A percentile compares a stretch with the other conserved stretches of the same genome.
phyloP scores from a whole-genome alignment of 2,329 filamentous ascomycete species.

The Beauveria medogensis region DNA sequence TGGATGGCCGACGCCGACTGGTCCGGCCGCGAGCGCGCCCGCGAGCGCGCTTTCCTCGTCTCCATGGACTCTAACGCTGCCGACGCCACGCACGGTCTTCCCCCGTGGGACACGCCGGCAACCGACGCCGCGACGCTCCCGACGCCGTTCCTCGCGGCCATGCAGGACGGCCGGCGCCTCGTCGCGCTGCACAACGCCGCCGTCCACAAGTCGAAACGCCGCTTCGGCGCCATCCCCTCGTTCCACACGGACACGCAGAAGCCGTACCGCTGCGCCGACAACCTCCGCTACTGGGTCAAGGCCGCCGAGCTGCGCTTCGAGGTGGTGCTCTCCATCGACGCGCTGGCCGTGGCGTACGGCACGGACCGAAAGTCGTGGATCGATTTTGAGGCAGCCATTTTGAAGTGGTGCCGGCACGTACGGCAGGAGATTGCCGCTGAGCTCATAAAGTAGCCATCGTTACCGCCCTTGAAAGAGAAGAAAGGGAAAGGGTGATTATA shows the following conservation, averaged over 20 bases:
- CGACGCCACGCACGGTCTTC: conserved; percentile 38
- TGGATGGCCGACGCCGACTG: conserved; percentile 77
- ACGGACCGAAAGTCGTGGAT: conserved; percentile 63
- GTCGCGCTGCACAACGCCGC: conserved; percentile 85
- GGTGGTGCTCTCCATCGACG: conserved; percentile 71
- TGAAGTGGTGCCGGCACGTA: conserved; percentile 75
- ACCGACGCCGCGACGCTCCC: conserved; percentile 39
- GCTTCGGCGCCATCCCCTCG: conserved; percentile 80
- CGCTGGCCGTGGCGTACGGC: conserved; percentile 77
- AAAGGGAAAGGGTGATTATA: background rate
- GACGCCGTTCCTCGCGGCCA: conserved; percentile 62
- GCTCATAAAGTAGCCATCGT: conserved; percentile 22
- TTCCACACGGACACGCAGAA: conserved; percentile 92
- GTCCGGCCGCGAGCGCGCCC: conserved; percentile 63
- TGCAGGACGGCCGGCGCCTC: conserved; percentile 74
- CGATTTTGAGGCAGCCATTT: conserved; percentile 73
- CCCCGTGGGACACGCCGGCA: conserved; percentile 52
- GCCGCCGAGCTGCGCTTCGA: conserved; percentile 93
- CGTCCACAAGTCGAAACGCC: conserved; percentile 73
- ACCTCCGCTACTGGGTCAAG: conserved; percentile 92
- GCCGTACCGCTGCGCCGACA: conserved; percentile 89
- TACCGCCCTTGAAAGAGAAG: background rate
- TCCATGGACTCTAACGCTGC: conserved; percentile 58
- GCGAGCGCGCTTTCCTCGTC: conserved; percentile 73
- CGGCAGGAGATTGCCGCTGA: conserved; percentile 77